phyloP scores from a whole-genome alignment of 2,329 filamentous ascomycete species.

The Alternaria arbusti region DNA sequence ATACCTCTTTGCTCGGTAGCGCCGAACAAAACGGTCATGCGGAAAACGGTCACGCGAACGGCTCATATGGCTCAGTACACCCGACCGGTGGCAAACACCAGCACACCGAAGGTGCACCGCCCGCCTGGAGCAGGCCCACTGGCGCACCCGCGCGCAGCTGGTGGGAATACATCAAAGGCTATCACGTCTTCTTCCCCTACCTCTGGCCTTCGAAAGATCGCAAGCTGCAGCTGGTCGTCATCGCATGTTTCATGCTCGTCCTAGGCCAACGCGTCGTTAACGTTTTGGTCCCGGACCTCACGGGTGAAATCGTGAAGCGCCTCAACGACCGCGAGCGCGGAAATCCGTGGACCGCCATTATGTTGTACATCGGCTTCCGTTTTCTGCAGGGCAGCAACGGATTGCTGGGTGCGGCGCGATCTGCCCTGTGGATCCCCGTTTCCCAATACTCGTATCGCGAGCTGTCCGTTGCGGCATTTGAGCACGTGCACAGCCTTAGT shows the following conservation, averaged over 20 bases:
- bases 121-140: constrained; percentile 87
- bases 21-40: constrained; percentile 52
- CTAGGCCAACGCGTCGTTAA: constrained; percentile 84
- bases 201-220: constrained; percentile 88
- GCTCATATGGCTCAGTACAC: constrained; percentile 60
- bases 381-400: constrained; percentile 89
- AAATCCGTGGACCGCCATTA: constrained; percentile 77
- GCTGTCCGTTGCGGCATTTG: constrained; percentile 91
- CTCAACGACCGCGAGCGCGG: constrained; percentile 61
- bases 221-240: constrained; percentile 76
- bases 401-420: constrained; percentile 79
- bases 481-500: constrained; percentile 94
- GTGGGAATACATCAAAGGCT: constrained; percentile 95
- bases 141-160: constrained; percentile 87
- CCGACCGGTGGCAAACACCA: constrained; percentile 52
- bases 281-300: constrained; percentile 80
- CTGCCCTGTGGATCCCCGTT: constrained; percentile 93
- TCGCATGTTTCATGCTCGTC: constrained; percentile 82
- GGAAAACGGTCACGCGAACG: constrained; percentile 58
- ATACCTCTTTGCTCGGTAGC: constrained; percentile 66
- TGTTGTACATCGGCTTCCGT: constrained; percentile 77
- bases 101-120: constrained; percentile 65
- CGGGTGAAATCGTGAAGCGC: constrained; percentile 78
- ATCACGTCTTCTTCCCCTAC: constrained; percentile 93
- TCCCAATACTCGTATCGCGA: constrained; percentile 96